Evolutionary conservation across 768 basidiomycete species (phyloP).

Genomic region (Hebeloma cylindrosporum): DNA sequence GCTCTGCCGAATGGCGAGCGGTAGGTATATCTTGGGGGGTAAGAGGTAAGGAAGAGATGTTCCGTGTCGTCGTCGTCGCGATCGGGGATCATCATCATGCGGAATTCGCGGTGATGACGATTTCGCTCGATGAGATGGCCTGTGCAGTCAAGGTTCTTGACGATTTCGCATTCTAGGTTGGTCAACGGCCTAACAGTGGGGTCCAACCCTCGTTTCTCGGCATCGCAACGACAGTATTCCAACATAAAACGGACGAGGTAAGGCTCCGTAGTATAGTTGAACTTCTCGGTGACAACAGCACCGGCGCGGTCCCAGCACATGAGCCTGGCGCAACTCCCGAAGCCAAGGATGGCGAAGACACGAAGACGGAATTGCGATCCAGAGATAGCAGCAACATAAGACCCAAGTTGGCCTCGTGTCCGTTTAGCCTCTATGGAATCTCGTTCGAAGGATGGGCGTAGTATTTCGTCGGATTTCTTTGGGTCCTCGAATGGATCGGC

Average conservation of each 20-base stretch:
- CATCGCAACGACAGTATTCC: neutral
- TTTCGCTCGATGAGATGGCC: neutral
- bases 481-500: too few relatives aligned
- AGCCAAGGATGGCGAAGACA: too few relatives aligned
- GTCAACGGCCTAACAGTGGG: neutral
- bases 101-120: neutral
- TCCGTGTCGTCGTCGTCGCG: neutral
- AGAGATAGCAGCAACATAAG: too few relatives aligned
- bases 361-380: too few relatives aligned
- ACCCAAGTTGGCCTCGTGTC: too few relatives aligned
- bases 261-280: neutral
- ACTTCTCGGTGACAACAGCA: neutral
- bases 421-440: too few relatives aligned
- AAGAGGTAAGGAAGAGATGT: neutral
- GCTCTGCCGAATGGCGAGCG: constrained; percentile 14
- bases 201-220: neutral
- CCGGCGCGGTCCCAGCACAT: constrained; percentile 2
- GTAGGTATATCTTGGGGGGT: neutral
- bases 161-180: neutral
- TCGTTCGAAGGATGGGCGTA: too few relatives aligned
- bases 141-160: neutral
- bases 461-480: too few relatives aligned
- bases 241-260: neutral
- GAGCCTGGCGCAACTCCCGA: too few relatives aligned
- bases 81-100: too few relatives aligned